Evolutionary conservation across 805 yeast species (phyloP), one percentile per base, ranked within the genome.

Genomic region (Ogataea minuta): DNA sequence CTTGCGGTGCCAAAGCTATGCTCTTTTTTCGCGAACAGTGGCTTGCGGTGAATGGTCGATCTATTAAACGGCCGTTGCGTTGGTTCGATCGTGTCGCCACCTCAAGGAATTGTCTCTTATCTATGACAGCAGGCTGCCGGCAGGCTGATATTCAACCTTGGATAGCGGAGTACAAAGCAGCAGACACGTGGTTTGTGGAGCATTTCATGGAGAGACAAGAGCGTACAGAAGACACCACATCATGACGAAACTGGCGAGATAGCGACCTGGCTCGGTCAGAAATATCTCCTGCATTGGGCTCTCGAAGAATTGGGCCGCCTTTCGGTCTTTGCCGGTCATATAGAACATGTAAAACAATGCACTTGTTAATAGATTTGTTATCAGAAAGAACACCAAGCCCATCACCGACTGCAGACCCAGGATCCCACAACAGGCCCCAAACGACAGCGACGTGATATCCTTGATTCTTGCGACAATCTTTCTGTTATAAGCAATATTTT

Each of bases 191-290:
- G 12, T 41, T 32, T 30, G 21, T 23, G 9, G 32, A 34, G 6
- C 33, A 23, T 13, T 28, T 43, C 36, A 49, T 8, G 48, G 46
- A 10, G 49, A 48, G 6, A 74, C 71, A 39, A 76, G 49, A 1
- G 77, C 79, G 49, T 66, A 68, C 11, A 74, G 62, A 43, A 77
- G 60, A 34, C 81, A 76, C 84, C 84, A 77, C 52, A 77, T 69
- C 72, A 77, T 71, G 7, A 74, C 63, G 48, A 64, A 77, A 29
- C 79, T 72, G 9, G 79, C 68, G 21, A 76, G 44, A 26, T 74
- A 77, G 30, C 76, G 57, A 11, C 72, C 63, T 10, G 75, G 46
- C 29, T 74, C 68, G 21, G 66, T 71, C 7, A 73, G 37, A 41
- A 72, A 62, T 3, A 77, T 53, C 27, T 70, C 72, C 15, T 56